Evolutionary conservation across 2,329 filamentous ascomycete species (phyloP).

Genomic region (Neofusicoccum umdonicola): DNA sequence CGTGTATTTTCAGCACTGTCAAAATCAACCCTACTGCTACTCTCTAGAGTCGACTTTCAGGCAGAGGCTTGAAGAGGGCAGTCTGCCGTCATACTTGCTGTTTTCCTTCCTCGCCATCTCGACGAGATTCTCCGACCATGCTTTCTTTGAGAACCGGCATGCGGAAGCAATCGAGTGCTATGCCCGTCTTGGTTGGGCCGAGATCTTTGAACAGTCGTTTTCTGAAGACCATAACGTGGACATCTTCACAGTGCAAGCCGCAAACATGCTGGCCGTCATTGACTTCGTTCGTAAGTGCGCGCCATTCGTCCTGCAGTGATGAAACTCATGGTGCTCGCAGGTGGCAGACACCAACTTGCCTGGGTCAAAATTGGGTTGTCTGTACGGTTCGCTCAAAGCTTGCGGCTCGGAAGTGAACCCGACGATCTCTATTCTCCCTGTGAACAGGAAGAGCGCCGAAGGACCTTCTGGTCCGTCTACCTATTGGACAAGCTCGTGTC

Average conservation of each 20-base stretch:
- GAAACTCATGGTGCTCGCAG: constrained; percentile 20
- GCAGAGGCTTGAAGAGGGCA: constrained; percentile 24
- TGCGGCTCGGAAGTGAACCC: constrained; percentile 35
- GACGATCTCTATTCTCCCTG: neutral
- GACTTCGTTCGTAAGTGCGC: constrained; percentile 37
- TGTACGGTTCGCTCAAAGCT: constrained; percentile 35
- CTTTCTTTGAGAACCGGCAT: constrained; percentile 26
- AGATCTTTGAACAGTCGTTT: constrained; percentile 35
- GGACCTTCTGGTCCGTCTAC: constrained; percentile 42
- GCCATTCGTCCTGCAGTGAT: neutral
- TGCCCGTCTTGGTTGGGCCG: constrained; percentile 34
- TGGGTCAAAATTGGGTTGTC: constrained; percentile 40
- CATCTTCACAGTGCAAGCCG: constrained; percentile 37
- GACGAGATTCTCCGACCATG: constrained; percentile 30
- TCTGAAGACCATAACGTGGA: constrained; percentile 30
- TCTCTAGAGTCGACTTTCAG: constrained; percentile 38
- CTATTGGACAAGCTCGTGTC: constrained; percentile 39
- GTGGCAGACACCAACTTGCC: constrained; percentile 29
- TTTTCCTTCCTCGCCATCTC: constrained; percentile 35
- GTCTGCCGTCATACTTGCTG: constrained; percentile 30
- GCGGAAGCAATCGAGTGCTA: constrained; percentile 28
- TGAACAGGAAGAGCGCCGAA: constrained; percentile 35
- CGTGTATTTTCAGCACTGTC: constrained; percentile 35
- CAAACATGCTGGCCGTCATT: constrained; percentile 37
- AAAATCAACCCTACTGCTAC: constrained; percentile 41